A percentile compares a stretch with the other conserved stretches of the same genome.
phyloP scores from a whole-genome alignment of 2,329 filamentous ascomycete genomes.

The Aspergillus sp. region DNA sequence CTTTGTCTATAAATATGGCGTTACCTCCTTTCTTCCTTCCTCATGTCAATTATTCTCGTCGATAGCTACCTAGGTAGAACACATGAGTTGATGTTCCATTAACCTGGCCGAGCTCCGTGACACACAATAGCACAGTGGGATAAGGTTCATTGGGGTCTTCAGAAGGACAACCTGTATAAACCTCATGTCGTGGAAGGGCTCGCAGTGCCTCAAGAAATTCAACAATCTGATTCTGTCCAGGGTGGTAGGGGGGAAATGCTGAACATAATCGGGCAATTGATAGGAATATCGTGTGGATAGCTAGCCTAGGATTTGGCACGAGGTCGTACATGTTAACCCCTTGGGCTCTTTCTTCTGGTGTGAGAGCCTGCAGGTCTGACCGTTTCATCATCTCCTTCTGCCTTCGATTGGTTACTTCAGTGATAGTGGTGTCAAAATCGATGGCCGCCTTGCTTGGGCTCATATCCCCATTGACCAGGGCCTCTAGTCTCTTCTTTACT shows the following conservation, averaged over 20 bases:
- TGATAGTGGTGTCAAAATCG: not conserved
- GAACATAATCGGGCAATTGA: not conserved
- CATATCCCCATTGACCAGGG: not conserved
- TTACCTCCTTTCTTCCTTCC: too few relatives aligned
- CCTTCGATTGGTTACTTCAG: not conserved
- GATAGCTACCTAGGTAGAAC: too few relatives aligned
- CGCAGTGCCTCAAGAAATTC: not conserved
- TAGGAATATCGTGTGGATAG: not conserved
- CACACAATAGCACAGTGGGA: not conserved
- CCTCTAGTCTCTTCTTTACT: not conserved
- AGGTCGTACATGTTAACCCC: not conserved
- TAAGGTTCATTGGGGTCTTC: not conserved
- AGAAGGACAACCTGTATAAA: not conserved
- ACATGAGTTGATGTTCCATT: too few relatives aligned
- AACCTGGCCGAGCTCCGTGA: too few relatives aligned
- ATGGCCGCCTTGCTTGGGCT: not conserved
- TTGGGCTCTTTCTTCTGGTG: not conserved
- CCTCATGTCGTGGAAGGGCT: not conserved
- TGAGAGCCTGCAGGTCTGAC: not conserved
- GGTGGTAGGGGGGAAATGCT: not conserved
- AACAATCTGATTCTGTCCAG: not conserved
- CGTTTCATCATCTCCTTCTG: not conserved
- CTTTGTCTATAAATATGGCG: too few relatives aligned
- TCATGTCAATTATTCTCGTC: too few relatives aligned
- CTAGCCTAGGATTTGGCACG: not conserved